phyloP scores from a whole-genome alignment of 2,329 filamentous ascomycete species.

The Davidsoniella neocaledoniae region DNA sequence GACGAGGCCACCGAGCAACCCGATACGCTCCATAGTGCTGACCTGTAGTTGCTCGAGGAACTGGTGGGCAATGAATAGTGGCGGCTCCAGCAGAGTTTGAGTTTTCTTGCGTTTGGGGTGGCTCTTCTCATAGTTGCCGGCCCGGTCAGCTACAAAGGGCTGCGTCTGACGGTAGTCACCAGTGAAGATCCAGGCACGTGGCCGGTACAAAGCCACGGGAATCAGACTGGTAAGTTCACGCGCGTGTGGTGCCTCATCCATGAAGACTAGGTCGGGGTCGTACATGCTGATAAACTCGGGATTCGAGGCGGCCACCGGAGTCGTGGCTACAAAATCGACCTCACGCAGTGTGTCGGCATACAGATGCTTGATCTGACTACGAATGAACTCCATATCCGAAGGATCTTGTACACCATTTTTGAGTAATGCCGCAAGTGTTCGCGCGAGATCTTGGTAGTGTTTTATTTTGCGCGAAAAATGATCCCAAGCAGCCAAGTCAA shows the following conservation, averaged over 20 bases:
- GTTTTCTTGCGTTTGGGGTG: not conserved
- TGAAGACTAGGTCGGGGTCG: conserved; percentile 69
- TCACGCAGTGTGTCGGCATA: conserved; percentile 23
- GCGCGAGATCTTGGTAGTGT: conserved; percentile 21
- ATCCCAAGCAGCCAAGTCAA: conserved; percentile 28
- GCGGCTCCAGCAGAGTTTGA: conserved; percentile 5
- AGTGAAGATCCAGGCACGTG: conserved; percentile 28
- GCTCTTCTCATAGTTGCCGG: not conserved
- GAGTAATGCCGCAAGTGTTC: conserved; percentile 21
- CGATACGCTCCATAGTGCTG: conserved; percentile 25
- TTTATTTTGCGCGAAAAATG: conserved; percentile 21
- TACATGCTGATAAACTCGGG: conserved; percentile 34
- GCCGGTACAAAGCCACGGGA: conserved; percentile 26
- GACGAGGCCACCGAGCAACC: conserved; percentile 18
- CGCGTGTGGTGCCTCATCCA: conserved; percentile 48
- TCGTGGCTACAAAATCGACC: conserved; percentile 29
- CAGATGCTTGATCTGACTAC: conserved; percentile 19
- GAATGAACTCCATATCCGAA: conserved; percentile 18
- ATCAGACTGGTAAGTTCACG: conserved; percentile 30
- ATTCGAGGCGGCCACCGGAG: conserved; percentile 25
- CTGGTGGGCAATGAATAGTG: conserved; percentile 9
- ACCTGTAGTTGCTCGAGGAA: conserved; percentile 20
- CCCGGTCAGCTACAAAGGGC: conserved; percentile 23
- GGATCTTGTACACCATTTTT: conserved; percentile 13
- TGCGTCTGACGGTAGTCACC: conserved; percentile 29